phyloP scores from a whole-genome alignment of 1,284 basidiomycete genomes.

The Microstroma glucosiphilum region DNA sequence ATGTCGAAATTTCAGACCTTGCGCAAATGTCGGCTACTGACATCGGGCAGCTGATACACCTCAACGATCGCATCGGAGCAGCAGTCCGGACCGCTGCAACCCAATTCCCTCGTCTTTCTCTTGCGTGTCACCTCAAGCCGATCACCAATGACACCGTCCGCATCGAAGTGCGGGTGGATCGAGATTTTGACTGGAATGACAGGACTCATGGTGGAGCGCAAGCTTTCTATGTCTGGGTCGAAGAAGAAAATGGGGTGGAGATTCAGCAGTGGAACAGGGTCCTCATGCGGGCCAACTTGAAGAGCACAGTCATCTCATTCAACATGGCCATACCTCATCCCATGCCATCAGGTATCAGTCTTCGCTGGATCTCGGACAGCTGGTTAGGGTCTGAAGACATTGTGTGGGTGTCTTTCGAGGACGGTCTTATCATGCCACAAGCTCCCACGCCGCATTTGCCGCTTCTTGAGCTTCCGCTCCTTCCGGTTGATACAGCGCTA shows the following conservation, averaged over 20 bases:
- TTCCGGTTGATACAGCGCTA: constrained; percentile 50
- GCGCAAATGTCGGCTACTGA: constrained; percentile 66
- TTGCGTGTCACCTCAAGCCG: constrained; percentile 64
- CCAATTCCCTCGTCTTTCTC: constrained; percentile 73
- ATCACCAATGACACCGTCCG: constrained; percentile 76
- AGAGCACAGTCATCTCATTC: constrained; percentile 58
- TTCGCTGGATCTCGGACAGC: constrained; percentile 79
- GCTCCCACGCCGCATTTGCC: constrained; percentile 63
- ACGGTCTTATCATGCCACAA: constrained; percentile 67
- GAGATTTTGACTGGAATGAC: constrained; percentile 76
- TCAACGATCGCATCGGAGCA: constrained; percentile 77
- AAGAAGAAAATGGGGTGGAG: constrained; percentile 69
- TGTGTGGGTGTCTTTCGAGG: constrained; percentile 61
- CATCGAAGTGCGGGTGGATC: constrained; percentile 63
- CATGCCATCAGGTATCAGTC: constrained; percentile 48
- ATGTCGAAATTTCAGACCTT: constrained; percentile 71
- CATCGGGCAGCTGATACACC: constrained; percentile 75
- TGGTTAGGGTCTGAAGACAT: constrained; percentile 90
- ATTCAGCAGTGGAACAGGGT: constrained; percentile 70
- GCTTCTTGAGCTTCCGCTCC: constrained; percentile 73
- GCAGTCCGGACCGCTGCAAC: constrained; percentile 74
- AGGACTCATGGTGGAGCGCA: constrained; percentile 71
- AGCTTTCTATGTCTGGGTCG: constrained; percentile 93
- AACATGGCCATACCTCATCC: constrained; percentile 63
- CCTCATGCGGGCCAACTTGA: constrained; percentile 62